Percentiles rank a stretch among this genome's conserved stretches.
Conservation (phyloP, 805 yeast genomes). For the Metschnikowia aberdeeniae region DNA sequence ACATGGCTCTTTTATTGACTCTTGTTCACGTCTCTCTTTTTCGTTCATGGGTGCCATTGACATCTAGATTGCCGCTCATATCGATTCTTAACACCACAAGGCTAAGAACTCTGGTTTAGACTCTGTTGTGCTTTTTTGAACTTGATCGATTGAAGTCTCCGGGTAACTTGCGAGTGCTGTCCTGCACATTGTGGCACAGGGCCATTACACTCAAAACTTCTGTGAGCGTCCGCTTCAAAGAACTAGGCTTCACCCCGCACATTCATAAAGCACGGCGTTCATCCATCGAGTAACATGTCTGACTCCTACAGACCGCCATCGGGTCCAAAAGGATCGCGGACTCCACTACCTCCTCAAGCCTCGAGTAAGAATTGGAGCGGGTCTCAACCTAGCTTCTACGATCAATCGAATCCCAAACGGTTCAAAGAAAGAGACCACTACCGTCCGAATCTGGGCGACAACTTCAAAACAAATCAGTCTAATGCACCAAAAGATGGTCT, state of each 20-base stretch:
- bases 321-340: constrained; percentile 18
- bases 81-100: too few species aligned
- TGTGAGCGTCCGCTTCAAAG: constrained; percentile 1
- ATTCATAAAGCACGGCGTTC: background rate
- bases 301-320: constrained; percentile 20
- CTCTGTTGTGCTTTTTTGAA: background rate
- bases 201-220: constrained; percentile 6
- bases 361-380: constrained; percentile 11
- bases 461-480: background rate
- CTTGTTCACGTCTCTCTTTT: constrained; percentile 1
- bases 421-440: constrained; percentile 17
- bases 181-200: background rate
- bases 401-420: constrained; percentile 8
- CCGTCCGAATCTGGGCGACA: constrained; percentile 11
- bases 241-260: background rate
- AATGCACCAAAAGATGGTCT: background rate
- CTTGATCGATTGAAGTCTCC: background rate
- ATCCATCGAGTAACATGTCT: constrained; percentile 9
- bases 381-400: constrained; percentile 9
- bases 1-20: background rate
- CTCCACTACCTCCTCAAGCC: constrained; percentile 11
- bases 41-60: background rate
- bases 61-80: background rate
- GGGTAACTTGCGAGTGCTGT: background rate
- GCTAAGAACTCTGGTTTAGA: background rate